Evolutionary conservation across 2,329 filamentous ascomycete species (phyloP), one percentile per base, ranked within the genome.

Genomic region (Hypocreales sp.): DNA sequence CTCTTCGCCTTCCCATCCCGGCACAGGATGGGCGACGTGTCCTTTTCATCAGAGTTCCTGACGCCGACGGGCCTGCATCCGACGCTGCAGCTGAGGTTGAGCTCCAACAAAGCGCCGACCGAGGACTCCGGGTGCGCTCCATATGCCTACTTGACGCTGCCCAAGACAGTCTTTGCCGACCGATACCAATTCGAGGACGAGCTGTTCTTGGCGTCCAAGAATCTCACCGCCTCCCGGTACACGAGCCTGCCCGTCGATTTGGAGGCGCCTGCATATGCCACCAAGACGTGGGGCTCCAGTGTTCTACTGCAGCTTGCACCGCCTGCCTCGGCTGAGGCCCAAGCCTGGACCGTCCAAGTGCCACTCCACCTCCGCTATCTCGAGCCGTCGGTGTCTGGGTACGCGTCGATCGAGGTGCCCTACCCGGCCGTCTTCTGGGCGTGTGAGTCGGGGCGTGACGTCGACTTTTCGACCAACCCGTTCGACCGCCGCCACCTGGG

Each of bases 381-480:
- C 5, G 54, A 61, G 5, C 79, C 79, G 0, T 61, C 64, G 0
- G 48, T 51, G 23, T 60, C 60, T 3, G 74, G 74, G 3, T 60
- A 69, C 35, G 48, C 55, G 3, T 38, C 60, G 5, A 50, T 74
- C 1, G 55, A 71, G n/a, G 49, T 90, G 0, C 80, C 87, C 0
- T 86, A 79, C 57, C 87, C 87, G 0, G 67, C 71, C 0, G 67
- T 94, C 0, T 94, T 94, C 58, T 94, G 86, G 86, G 83, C 84
- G 1, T 95, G 87, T 45, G 61, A 67, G 7, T 68, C 75, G 0
- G 66, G 70, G 8, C 64, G 71, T 27, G 71, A 67, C 1, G 64
- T 63, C 1, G 77, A 80, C 41, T 80, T 87, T 51, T 51, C 67
- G 0, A 67, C 64, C 5, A 93, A 79, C 42, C 87, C 87, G 0